These are phyloP conservation scores for Mycena citricolor DNA, from an alignment of 1,284 basidiomycete species.

Conservation along the genomic window DNA sequence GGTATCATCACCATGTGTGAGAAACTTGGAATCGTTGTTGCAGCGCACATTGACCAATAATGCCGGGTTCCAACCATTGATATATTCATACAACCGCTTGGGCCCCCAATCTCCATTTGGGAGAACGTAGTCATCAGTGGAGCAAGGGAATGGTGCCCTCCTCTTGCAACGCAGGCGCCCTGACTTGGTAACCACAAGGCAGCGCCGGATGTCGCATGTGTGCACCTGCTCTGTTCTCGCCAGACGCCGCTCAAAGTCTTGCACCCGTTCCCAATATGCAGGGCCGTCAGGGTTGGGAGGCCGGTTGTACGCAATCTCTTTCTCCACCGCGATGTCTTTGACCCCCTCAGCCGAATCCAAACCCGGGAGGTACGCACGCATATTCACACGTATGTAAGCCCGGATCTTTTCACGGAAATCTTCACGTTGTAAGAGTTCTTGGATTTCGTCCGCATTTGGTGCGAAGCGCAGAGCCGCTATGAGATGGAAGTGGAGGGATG, in stretches of 20 bases:
- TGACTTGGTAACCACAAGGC: background rate
- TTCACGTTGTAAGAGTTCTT: background rate
- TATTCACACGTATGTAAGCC: slow-evolving; percentile 7
- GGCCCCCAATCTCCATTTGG: slow-evolving; percentile 14
- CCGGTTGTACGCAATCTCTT: slow-evolving; percentile 16
- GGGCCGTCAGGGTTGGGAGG: slow-evolving; percentile 19
- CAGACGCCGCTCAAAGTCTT: slow-evolving; percentile 5
- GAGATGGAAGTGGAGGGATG: slow-evolving; percentile 25
- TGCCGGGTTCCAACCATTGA: slow-evolving; percentile 12
- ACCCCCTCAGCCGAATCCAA: background rate
- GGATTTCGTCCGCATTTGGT: slow-evolving; percentile 7
- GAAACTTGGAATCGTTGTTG: slow-evolving; percentile 31
- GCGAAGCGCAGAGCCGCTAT: slow-evolving; percentile 21
- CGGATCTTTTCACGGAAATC: slow-evolving; percentile 7
- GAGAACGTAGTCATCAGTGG: slow-evolving; percentile 1
- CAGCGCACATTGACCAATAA: slow-evolving; percentile 6
- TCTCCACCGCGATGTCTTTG: slow-evolving; percentile 1
- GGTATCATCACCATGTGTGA: slow-evolving; percentile 26
- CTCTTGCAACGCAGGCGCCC: slow-evolving; percentile 8
- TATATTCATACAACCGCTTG: background rate
- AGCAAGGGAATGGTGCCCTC: background rate
- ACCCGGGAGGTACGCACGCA: slow-evolving; percentile 12
- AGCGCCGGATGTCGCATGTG: slow-evolving; percentile 12
- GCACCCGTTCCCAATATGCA: background rate
- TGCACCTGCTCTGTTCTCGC: slow-evolving; percentile 24